Evolutionary conservation across 208 protist species (phyloP), one percentile per base, ranked within the genome.

Genomic region (Sergeia podlipaevii): DNA sequence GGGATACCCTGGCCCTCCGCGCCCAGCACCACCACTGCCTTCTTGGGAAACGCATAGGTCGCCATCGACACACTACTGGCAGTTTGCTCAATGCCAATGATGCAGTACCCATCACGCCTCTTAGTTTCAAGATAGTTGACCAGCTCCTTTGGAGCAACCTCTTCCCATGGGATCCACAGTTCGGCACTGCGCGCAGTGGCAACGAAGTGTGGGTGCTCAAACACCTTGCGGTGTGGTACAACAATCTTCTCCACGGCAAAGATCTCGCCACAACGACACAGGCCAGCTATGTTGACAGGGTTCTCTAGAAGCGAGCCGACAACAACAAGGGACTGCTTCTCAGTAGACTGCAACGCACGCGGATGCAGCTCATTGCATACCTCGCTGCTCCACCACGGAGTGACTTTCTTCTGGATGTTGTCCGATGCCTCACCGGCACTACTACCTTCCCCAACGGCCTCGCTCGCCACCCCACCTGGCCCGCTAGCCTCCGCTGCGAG

Each of bases 31-130:
- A 95, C 77, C 48, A 75, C 86, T 23, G 57, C 69, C 20, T 70
- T 66, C 57, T 82, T 50, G 0, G 86, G 84, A 53, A 95, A 97
- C 8, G 36, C 6, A 49, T 81, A 95, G 13, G 49, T 37, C 24
- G 61, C 70, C 27, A 97, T 89, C 4, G 75, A 77, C 13, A 94
- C 78, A 37, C 86, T 95, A 29, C 54, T 60, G 5, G 81, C 65
- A 4, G 92, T 96, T 69, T 97, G 92, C 70, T 97, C 92, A 41
- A 97, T 75, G 38, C 87, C 92, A 18, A 93, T 61, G 27, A 97
- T 71, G 0, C 74, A 70, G 74, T 95, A 97, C n/a, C 89, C 89
- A 6, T 79, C 61, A 23, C 56, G 56, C 15, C 80, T 79, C 74
- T 87, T 66, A 11, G 62, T 54, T 6, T 24, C 33, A 4, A 97